Percentiles rank a stretch among this genome's conserved stretches.
Evolutionary conservation across 441 rosid genomes (phyloP).

Genomic region (Biscutella laevigata): DNA sequence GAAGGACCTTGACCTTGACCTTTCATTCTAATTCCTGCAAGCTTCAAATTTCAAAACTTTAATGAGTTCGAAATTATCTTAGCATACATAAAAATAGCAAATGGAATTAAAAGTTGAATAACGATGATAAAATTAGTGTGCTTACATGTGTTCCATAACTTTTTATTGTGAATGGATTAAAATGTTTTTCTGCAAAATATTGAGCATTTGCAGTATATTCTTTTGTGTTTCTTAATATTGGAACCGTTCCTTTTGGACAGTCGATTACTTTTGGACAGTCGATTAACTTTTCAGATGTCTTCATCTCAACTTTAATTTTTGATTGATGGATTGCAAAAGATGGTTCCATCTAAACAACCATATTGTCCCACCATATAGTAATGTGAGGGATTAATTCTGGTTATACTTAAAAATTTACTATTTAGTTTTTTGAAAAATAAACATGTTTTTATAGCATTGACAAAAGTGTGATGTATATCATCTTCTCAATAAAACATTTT

Average conservation of each 20-base stretch:
- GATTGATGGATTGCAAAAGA: neutral
- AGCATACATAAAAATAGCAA: no score
- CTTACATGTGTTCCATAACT: slow-evolving; percentile 19
- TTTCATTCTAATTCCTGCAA: slow-evolving; percentile 4
- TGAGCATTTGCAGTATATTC: neutral
- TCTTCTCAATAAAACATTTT: no score
- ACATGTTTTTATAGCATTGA: no score
- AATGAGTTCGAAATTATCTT: no score
- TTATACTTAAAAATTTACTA: no score
- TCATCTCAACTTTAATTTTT: neutral
- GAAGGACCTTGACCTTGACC: slow-evolving; percentile 8
- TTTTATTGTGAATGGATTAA: neutral
- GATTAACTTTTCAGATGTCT: no score
- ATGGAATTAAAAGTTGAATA: no score
- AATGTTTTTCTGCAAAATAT: neutral
- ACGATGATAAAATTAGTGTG: no score
- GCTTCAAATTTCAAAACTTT: neutral
- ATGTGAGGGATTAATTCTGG: neutral
- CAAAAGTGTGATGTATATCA: no score
- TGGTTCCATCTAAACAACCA: slow-evolving; percentile 14
- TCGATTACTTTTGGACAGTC: neutral
- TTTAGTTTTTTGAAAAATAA: no score
- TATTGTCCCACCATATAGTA: no score
- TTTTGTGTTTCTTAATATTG: neutral
- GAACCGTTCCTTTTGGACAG: slow-evolving; percentile 15